Conservation (phyloP, 2,329 filamentous ascomycete genomes). For the Juglanconis sp. region DNA sequence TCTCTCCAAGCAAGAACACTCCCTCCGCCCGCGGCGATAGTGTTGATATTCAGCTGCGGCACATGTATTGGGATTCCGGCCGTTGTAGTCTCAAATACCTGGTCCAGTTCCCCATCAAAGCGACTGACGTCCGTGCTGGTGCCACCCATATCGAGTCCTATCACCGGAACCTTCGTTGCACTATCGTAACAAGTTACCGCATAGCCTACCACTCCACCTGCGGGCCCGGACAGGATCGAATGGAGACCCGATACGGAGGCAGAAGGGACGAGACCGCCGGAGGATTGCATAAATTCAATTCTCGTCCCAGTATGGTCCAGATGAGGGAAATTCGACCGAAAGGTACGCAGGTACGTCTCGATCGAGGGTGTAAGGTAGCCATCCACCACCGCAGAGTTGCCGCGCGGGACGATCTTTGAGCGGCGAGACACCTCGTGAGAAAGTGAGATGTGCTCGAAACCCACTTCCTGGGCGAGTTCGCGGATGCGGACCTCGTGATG, state of each 20-base stretch:
- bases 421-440: slow-evolving; percentile 76
- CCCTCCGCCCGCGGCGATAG: slow-evolving; percentile 7
- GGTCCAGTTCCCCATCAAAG: slow-evolving; percentile 9
- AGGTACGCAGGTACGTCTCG: slow-evolving; percentile 66
- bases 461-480: slow-evolving; percentile 68
- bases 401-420: slow-evolving; percentile 71
- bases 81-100: slow-evolving; percentile 14
- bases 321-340: slow-evolving; percentile 72
- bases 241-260: slow-evolving; percentile 1
- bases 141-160: slow-evolving; percentile 14
- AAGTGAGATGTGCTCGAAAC: slow-evolving; percentile 74
- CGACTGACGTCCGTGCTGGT: slow-evolving; percentile 12
- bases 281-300: slow-evolving; percentile 88
- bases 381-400: slow-evolving; percentile 69
- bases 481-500: slow-evolving; percentile 57
- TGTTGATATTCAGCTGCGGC: slow-evolving; percentile 13
- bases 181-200: slow-evolving; percentile 5
- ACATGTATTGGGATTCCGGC: slow-evolving; percentile 10
- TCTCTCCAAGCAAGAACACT: slow-evolving; percentile 10
- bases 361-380: slow-evolving; percentile 72
- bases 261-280: slow-evolving; percentile 30
- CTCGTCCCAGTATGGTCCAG: slow-evolving; percentile 64
- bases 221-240: slow-evolving; percentile 11
- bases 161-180: not conserved
- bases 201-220: slow-evolving; percentile 11